These are phyloP conservation scores for Neofusicoccum sp. DNA, from an alignment of 2,329 filamentous ascomycete species.

Conservation along the genomic window DNA sequence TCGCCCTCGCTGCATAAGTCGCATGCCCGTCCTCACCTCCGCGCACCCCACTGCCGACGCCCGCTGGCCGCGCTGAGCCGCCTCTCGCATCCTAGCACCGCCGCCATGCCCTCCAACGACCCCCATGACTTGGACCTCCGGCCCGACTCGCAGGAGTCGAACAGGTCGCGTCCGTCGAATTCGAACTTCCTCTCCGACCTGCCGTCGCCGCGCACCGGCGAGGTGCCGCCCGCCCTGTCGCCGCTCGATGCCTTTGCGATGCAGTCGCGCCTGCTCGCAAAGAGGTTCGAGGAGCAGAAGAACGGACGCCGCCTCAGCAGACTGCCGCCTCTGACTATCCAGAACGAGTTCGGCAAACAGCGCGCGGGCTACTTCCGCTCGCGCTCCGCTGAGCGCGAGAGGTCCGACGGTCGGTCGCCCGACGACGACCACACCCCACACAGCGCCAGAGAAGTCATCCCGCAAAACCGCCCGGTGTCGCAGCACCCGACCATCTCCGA, in stretches of 20 bases:
- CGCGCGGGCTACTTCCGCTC: constrained; percentile 79
- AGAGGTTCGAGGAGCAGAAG: constrained; percentile 72
- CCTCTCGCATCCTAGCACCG: constrained; percentile 20
- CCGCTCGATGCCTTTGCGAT: constrained; percentile 93
- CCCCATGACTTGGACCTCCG: constrained; percentile 35
- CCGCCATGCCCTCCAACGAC: constrained; percentile 23
- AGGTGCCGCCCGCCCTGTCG: constrained; percentile 82
- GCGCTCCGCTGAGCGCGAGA: constrained; percentile 59
- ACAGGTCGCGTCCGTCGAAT: constrained; percentile 28
- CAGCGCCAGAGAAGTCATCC: constrained; percentile 26
- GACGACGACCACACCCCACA: constrained; percentile 27
- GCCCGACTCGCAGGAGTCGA: constrained; percentile 20
- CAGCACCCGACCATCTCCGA: constrained; percentile 36
- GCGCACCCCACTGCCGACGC: constrained; percentile 18
- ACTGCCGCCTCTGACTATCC: constrained; percentile 76
- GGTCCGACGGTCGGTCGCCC: constrained; percentile 48
- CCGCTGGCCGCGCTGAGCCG: constrained; percentile 9
- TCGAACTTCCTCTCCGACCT: constrained; percentile 37
- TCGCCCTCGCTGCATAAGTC: constrained; percentile 3
- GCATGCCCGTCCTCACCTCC: constrained; percentile 8
- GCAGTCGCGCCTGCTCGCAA: constrained; percentile 83
- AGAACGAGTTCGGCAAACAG: constrained; percentile 71
- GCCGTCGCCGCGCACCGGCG: constrained; percentile 50
- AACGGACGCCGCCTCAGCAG: constrained; percentile 79
- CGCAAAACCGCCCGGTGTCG: constrained; percentile 35